Evolutionary conservation across 306 rosid genomes (phyloP).

Genomic region (Myrica gale): DNA sequence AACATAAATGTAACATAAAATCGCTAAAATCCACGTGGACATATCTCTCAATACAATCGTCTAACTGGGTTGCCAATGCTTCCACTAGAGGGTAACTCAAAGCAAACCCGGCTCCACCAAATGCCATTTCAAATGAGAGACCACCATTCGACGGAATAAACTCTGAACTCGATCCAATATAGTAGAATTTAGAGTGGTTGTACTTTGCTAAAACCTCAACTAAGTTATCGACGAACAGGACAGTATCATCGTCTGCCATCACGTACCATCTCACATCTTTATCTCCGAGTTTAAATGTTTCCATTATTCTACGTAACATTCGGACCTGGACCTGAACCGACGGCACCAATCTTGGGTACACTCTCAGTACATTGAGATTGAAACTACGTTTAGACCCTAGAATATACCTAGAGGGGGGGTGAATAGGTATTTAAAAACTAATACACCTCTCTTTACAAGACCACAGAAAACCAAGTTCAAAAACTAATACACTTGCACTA

Average conservation of each 20-base stretch:
- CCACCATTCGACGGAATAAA: conserved; percentile 25
- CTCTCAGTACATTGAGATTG: not conserved
- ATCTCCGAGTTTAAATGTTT: conserved; percentile 32
- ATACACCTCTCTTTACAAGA: no score
- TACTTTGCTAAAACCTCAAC: conserved; percentile 35
- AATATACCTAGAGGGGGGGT: no score
- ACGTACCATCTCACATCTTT: conserved; percentile 48
- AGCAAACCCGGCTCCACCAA: conserved; percentile 51
- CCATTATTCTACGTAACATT: conserved; percentile 33
- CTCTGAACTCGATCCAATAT: conserved; percentile 36
- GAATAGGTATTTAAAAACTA: no score
- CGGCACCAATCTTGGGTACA: not conserved
- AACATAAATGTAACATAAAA: not conserved
- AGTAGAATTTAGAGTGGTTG: conserved; percentile 33
- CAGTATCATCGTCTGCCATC: conserved; percentile 47
- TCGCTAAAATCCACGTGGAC: not conserved
- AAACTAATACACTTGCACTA: no score
- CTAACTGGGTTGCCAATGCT: conserved; percentile 25
- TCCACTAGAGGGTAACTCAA: conserved; percentile 44
- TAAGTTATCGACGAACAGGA: conserved; percentile 41
- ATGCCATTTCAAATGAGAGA: conserved; percentile 45
- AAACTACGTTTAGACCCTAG: no score
- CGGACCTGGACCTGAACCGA: conserved; percentile 32
- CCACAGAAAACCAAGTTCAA: no score
- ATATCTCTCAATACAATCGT: conserved; percentile 10